Conservation (phyloP, 2,329 filamentous ascomycete species). For the Neopestalotiopsis clavispora region DNA sequence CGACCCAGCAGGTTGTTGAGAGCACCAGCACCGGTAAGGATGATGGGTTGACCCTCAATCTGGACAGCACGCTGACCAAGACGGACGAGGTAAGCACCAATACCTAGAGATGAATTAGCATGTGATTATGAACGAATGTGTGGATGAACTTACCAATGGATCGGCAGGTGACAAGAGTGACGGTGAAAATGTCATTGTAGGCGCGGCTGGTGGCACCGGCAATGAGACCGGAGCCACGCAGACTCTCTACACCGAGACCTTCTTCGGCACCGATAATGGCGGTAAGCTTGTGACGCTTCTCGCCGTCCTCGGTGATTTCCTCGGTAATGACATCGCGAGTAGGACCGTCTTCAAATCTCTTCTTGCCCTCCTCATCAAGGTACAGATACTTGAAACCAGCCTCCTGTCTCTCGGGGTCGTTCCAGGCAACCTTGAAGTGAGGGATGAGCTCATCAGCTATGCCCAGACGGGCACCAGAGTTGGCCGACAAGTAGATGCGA, state of each 20-base stretch:
- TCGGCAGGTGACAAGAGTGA: conserved; percentile 95
- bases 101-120: conserved; percentile 60
- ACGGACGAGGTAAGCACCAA: conserved; percentile 97
- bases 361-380: conserved; percentile 83
- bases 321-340: conserved; percentile 85
- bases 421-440: conserved; percentile 97
- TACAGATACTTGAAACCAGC: conserved; percentile 97
- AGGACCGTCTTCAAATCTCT: conserved; percentile 81
- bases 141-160: conserved; percentile 75
- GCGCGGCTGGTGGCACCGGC: conserved; percentile 95
- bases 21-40: conserved; percentile 94
- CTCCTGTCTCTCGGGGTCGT: conserved; percentile 79
- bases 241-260: conserved; percentile 94
- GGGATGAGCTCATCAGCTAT: conserved; percentile 97
- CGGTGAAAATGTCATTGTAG: conserved; percentile 98
- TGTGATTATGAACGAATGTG: conserved; percentile 9
- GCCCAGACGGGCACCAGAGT: conserved; percentile 96
- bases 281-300: conserved; percentile 91
- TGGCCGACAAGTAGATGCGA: conserved; percentile 96
- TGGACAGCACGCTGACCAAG: conserved; percentile 98
- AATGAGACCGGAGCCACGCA: conserved; percentile 96
- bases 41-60: conserved; percentile 98
- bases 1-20: conserved; percentile 98
- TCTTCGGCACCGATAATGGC: conserved; percentile 94
- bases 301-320: conserved; percentile 81